phyloP scores from a whole-genome alignment of 2,329 filamentous ascomycete genomes.

The Talaromyces amestolkiae region DNA sequence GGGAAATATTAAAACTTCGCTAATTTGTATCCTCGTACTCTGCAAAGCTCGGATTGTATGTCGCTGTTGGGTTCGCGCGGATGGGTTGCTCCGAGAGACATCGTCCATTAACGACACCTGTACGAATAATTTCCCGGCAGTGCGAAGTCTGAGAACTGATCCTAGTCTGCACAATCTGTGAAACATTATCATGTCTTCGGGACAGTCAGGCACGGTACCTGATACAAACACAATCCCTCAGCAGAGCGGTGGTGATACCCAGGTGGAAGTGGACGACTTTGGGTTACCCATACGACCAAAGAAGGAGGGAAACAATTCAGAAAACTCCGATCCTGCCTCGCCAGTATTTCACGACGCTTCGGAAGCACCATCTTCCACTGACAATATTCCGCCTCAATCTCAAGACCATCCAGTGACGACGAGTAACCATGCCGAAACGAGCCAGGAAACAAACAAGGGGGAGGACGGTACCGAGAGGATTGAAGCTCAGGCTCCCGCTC shows the following conservation, averaged over 20 bases:
- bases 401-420: not conserved
- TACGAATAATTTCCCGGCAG: slow-evolving; percentile 3
- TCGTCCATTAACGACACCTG: slow-evolving; percentile 8
- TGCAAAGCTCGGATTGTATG: not conserved
- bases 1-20: too few relatives aligned
- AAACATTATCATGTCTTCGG: slow-evolving; percentile 13
- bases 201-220: not conserved
- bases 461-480: not conserved
- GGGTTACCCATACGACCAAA: slow-evolving; percentile 38
- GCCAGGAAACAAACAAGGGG: slow-evolving; percentile 4
- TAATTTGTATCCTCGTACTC: not conserved
- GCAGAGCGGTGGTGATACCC: slow-evolving; percentile 1
- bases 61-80: not conserved
- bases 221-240: slow-evolving; percentile 2
- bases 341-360: slow-evolving; percentile 26
- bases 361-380: slow-evolving; percentile 14
- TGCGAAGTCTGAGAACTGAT: not conserved
- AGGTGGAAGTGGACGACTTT: slow-evolving; percentile 37
- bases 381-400: not conserved
- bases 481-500: slow-evolving; percentile 5
- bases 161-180: not conserved
- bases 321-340: slow-evolving; percentile 18
- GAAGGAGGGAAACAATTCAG: slow-evolving; percentile 21
- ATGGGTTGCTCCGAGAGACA: slow-evolving; percentile 12
- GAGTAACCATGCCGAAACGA: not conserved